Base-by-base conservation (phyloP, 148 eudicot genomes). In the Amaranthus hypochondriacus region DNA sequence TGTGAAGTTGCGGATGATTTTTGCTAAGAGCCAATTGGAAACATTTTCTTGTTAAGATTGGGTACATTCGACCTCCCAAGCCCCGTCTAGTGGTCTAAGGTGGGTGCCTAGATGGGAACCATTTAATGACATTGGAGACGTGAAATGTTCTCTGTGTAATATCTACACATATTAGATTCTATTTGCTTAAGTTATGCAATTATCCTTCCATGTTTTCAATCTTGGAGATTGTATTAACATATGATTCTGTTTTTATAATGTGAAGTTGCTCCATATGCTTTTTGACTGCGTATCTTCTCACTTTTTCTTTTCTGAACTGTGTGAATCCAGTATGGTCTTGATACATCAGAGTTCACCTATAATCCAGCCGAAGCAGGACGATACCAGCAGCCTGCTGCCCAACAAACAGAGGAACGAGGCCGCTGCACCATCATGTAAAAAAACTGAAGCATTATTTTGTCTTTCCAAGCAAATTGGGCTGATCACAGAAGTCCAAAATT, bases 301-400 rank as follows among this genome's bases (percentile, higher is more conserved):
- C 59, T 44, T 55, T 63, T 62, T 56, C 67, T n/a, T 48, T 49
- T 53, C n/a, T 18, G 49, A 69, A 63, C 72, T n/a, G 9, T 56
- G 0, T 73, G 44, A 70, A 56, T 48, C n/a, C 83, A 95, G 99
- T 95, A 95, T 67, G 97, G 97, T 72, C 97, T 95, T 66, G 90
- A 95, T 78, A 95, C 99, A 4, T 81, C 97, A 4, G 96, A 90
- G 82, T 95, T 95, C 79, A 90, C 99, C 39, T 95, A 95, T 85
- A 88, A 90, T 76, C 98, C 98, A 2, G 83, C 86, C 3, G 96
- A 90, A 55, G 70, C 88, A 66, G 83, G 76, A 83, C 83, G 96
- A 75, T 47, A 77, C 75, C 97, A 78, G 79, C 96, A 87, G 79
- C 78, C 86, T 66, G 79, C 86, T 56, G 75, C 84, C 52, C 96